Conservation (phyloP, 768 basidiomycete species). For the Russula earlei region DNA sequence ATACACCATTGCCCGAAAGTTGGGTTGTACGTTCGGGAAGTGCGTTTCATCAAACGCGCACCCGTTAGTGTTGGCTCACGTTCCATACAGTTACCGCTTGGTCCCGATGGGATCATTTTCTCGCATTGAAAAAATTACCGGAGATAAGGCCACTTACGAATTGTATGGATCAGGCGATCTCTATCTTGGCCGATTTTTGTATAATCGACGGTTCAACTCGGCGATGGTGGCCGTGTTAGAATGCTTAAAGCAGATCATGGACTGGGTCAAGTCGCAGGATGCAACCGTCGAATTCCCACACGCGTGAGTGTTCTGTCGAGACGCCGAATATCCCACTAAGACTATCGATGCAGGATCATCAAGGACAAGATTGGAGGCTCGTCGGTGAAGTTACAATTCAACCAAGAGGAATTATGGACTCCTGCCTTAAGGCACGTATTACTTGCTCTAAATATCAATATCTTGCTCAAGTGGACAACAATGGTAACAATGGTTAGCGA, state of each 20-base stretch:
- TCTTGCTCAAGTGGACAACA: constrained; percentile 79
- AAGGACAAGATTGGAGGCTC: constrained; percentile 97
- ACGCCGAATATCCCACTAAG: background rate
- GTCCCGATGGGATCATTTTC: constrained; percentile 95
- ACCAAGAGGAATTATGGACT: constrained; percentile 94
- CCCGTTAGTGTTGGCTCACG: constrained; percentile 5
- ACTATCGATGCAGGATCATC: constrained; percentile 39
- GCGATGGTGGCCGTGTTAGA: constrained; percentile 97
- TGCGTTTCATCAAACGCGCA: constrained; percentile 30
- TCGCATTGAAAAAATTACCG: constrained; percentile 73
- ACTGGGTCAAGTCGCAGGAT: constrained; percentile 72
- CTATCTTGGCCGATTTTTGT: constrained; percentile 77
- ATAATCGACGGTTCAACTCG: constrained; percentile 92
- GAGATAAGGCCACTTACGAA: constrained; percentile 80
- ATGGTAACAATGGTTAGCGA: constrained; percentile 53
- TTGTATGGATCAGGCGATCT: constrained; percentile 93
- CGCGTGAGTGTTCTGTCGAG: constrained; percentile 48
- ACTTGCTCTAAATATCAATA: constrained; percentile 79
- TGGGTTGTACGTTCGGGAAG: constrained; percentile 84
- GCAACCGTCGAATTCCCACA: constrained; percentile 70
- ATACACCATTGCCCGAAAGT: constrained; percentile 85
- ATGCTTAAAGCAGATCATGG: constrained; percentile 85
- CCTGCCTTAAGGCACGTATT: constrained; percentile 86
- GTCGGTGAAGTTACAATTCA: constrained; percentile 89
- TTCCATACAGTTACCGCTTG: constrained; percentile 61